These are phyloP conservation scores for Stagonosporopsis tanaceti DNA, from an alignment of 2,329 filamentous ascomycete species.

Conservation along the genomic window DNA sequence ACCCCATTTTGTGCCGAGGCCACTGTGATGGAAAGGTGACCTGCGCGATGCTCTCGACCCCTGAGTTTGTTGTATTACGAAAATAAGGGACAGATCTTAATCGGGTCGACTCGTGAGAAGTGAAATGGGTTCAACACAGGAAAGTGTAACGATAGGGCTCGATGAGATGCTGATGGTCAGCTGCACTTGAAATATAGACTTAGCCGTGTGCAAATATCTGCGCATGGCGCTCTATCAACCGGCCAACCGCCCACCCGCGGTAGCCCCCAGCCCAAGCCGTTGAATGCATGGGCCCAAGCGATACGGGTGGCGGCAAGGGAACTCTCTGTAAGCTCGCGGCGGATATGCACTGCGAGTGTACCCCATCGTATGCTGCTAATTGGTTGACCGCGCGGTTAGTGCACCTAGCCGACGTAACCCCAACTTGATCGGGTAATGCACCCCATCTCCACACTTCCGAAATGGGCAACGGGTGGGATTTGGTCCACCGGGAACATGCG, in stretches of 20 bases:
- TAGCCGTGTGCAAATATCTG: background rate
- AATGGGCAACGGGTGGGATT: background rate
- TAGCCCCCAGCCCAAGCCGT: background rate
- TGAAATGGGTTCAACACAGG: background rate
- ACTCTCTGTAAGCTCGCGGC: background rate
- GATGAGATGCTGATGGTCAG: background rate
- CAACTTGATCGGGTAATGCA: conserved; percentile 1
- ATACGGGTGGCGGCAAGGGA: background rate
- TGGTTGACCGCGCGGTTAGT: background rate
- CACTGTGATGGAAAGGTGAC: background rate
- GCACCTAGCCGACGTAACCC: background rate
- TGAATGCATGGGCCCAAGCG: background rate
- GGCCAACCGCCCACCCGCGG: background rate
- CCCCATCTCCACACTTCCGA: background rate
- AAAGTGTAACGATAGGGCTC: background rate
- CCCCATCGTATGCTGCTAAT: background rate
- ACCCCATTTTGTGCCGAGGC: conserved; percentile 12
- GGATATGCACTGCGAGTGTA: background rate
- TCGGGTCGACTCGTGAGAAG: background rate
- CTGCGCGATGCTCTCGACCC: too few species aligned
- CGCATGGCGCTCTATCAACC: background rate
- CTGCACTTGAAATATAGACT: background rate
- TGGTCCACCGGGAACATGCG: too few species aligned
- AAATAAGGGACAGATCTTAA: background rate
- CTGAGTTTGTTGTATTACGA: background rate